These are phyloP conservation scores for Alternaria solani DNA, from an alignment of 2,329 filamentous ascomycete species.

Conservation along the genomic window DNA sequence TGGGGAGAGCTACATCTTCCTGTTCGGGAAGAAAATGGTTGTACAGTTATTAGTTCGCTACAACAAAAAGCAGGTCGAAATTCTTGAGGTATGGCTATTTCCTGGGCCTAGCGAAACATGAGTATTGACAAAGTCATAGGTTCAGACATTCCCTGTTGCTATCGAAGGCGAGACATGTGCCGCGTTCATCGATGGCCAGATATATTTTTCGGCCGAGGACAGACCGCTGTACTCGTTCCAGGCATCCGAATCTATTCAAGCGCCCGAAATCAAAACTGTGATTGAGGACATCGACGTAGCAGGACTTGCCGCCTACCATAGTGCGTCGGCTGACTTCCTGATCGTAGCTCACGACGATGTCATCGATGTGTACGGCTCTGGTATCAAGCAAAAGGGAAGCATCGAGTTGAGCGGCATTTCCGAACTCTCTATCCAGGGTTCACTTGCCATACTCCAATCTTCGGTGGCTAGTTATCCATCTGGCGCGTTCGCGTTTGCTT, in stretches of 20 bases:
- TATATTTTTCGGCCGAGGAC: slow-evolving; percentile 41
- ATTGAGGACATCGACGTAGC: slow-evolving; percentile 27
- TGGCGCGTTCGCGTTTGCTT: slow-evolving; percentile 37
- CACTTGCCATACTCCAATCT: slow-evolving; percentile 36
- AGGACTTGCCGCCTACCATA: slow-evolving; percentile 34
- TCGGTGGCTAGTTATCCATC: slow-evolving; percentile 17
- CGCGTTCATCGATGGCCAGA: slow-evolving; percentile 26
- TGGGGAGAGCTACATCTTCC: slow-evolving; percentile 37
- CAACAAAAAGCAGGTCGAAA: slow-evolving; percentile 20
- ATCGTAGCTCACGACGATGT: slow-evolving; percentile 36
- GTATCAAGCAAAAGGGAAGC: slow-evolving; percentile 25
- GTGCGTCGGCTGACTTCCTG: slow-evolving; percentile 28
- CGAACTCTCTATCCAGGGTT: slow-evolving; percentile 38
- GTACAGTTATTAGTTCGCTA: slow-evolving; percentile 37
- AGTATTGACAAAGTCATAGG: slow-evolving; percentile 20
- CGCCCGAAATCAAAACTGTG: slow-evolving; percentile 29
- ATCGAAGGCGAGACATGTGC: slow-evolving; percentile 41
- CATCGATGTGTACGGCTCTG: slow-evolving; percentile 35
- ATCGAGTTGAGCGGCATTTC: slow-evolving; percentile 31
- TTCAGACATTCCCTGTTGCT: slow-evolving; percentile 40
- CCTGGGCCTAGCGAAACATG: accelerated
- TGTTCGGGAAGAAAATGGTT: slow-evolving; percentile 43
- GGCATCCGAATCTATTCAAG: slow-evolving; percentile 30
- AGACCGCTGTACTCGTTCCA: slow-evolving; percentile 41
- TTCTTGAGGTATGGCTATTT: slow-evolving; percentile 29